Conservation (phyloP, 768 basidiomycete genomes). For the Lactarius trivialis region DNA sequence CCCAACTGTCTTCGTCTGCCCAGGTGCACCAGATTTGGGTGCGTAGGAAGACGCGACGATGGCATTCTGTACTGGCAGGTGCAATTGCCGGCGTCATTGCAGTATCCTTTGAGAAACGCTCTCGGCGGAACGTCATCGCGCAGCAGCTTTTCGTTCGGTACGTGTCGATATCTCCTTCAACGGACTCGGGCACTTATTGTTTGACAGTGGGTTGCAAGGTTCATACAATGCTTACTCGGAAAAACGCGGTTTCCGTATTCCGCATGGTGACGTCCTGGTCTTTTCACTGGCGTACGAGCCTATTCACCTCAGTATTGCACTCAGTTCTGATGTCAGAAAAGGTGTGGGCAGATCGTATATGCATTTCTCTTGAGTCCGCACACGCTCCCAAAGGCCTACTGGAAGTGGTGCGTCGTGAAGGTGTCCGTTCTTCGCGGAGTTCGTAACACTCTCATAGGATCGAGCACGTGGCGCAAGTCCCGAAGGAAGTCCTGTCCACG, state of each 20-base stretch:
- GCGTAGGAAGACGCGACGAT: conserved; percentile 59
- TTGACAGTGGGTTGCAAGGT: conserved; percentile 75
- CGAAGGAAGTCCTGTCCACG: conserved; percentile 50
- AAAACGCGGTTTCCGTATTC: conserved; percentile 60
- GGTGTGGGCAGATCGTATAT: conserved; percentile 84
- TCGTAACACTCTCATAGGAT: not conserved
- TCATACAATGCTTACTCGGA: conserved; percentile 75
- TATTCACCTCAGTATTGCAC: not conserved
- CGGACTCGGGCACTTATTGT: not conserved
- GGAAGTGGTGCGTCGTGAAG: conserved; percentile 48
- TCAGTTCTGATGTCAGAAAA: conserved; percentile 25
- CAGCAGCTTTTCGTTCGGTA: conserved; percentile 89
- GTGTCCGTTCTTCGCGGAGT: not conserved
- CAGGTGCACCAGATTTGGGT: conserved; percentile 58
- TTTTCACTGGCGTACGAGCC: conserved; percentile 65
- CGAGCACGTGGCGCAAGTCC: conserved; percentile 54
- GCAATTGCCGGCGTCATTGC: conserved; percentile 65
- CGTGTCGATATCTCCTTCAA: conserved; percentile 24
- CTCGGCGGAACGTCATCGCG: conserved; percentile 58
- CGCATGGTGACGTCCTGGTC: conserved; percentile 76
- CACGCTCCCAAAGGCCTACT: conserved; percentile 75
- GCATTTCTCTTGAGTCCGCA: conserved; percentile 72
- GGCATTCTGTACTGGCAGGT: conserved; percentile 80
- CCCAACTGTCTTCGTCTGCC: conserved; percentile 55
- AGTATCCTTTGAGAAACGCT: conserved; percentile 70